Conservation (phyloP, 208 protist species). For the Trypanosoma boissoni region DNA sequence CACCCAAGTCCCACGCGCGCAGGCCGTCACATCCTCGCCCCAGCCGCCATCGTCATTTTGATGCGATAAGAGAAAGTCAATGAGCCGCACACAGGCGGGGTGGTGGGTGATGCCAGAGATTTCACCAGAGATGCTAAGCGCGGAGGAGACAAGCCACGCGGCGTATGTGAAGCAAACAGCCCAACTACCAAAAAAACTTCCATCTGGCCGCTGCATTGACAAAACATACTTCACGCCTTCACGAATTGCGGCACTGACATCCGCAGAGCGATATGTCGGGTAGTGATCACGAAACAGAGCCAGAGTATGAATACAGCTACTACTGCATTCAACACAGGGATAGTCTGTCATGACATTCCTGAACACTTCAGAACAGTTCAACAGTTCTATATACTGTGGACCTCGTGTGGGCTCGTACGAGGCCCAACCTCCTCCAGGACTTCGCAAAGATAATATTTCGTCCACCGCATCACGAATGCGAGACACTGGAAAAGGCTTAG, state of each 20-base stretch:
- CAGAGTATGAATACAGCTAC: slow-evolving; percentile 94
- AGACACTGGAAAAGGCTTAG: slow-evolving; percentile 45
- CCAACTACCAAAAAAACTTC: slow-evolving; percentile 95
- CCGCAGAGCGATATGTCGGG: slow-evolving; percentile 83
- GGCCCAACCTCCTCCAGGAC: slow-evolving; percentile 89
- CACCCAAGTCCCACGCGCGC: slow-evolving; percentile 85
- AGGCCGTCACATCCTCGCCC: slow-evolving; percentile 94
- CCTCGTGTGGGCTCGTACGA: slow-evolving; percentile 94
- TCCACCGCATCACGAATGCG: slow-evolving; percentile 91
- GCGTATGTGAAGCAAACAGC: slow-evolving; percentile 98
- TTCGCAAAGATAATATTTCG: slow-evolving; percentile 95
- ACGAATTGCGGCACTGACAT: slow-evolving; percentile 87
- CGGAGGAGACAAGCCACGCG: slow-evolving; percentile 95
- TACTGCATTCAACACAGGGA: slow-evolving; percentile 95
- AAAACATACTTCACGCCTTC: slow-evolving; percentile 89
- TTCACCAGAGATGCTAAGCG: slow-evolving; percentile 80
- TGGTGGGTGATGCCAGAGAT: slow-evolving; percentile 64
- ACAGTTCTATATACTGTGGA: slow-evolving; percentile 86
- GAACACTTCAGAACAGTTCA: slow-evolving; percentile 96
- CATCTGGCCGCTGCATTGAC: slow-evolving; percentile 87
- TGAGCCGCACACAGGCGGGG: slow-evolving; percentile 70
- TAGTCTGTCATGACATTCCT: slow-evolving; percentile 98
- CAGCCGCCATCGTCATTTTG: slow-evolving; percentile 95
- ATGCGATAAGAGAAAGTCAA: slow-evolving; percentile 92
- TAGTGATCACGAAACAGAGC: slow-evolving; percentile 85